These are phyloP conservation scores for Ogataea nitratoaversa DNA, from an alignment of 805 yeast genomes.

Conservation along the genomic window DNA sequence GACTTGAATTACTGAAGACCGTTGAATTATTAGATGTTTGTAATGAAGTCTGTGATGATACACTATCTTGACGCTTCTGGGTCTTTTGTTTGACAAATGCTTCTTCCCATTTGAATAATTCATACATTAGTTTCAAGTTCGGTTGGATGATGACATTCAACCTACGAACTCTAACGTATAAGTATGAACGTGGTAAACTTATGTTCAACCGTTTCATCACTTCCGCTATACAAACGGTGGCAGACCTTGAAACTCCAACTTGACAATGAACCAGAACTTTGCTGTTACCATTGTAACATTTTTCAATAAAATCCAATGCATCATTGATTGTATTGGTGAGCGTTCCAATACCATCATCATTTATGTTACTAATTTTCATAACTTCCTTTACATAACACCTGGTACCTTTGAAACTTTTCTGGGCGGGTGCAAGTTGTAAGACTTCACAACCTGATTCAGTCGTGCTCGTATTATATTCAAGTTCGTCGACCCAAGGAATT, in stretches of 20 bases:
- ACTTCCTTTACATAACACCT: constrained; percentile 39
- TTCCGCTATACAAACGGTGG: constrained; percentile 93
- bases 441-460: constrained; percentile 30
- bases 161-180: constrained; percentile 84
- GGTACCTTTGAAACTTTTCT: constrained; percentile 12
- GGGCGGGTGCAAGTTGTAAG: constrained; percentile 18
- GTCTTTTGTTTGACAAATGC: constrained; percentile 19
- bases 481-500: constrained; percentile 53
- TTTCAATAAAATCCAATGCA: constrained; percentile 64
- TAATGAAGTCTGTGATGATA: constrained; percentile 17
- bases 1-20: constrained; percentile 15
- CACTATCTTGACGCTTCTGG: constrained; percentile 10
- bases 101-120: constrained; percentile 70
- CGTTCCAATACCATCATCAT: constrained; percentile 89
- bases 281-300: constrained; percentile 39
- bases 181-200: constrained; percentile 72
- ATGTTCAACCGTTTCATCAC: constrained; percentile 74
- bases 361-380: constrained; percentile 66
- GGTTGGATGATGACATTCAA: constrained; percentile 94
- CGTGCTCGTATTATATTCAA: constrained; percentile 12
- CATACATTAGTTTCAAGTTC: constrained; percentile 86
- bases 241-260: constrained; percentile 93
- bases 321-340: constrained; percentile 56
- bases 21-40: constrained; percentile 15
- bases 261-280: constrained; percentile 84